A percentile compares a stretch with the other conserved stretches of the same genome.
These are phyloP conservation scores for Polytrichum formosum DNA, from an alignment of 225 moss, liverwort and hornwort species.

Conservation along the genomic window DNA sequence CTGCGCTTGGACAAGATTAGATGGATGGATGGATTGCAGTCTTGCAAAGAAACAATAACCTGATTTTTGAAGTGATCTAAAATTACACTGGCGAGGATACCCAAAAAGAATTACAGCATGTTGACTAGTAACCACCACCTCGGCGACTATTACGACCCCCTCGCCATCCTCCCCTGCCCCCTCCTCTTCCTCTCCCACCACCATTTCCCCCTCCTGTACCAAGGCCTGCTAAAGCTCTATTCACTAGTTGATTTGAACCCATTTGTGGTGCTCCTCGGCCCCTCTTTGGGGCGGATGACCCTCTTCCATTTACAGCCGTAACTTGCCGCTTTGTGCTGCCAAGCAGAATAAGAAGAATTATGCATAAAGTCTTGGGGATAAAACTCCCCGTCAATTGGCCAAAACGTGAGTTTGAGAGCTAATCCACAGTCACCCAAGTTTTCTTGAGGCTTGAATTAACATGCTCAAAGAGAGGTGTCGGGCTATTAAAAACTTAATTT, in stretches of 20 bases:
- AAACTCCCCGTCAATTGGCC: no score
- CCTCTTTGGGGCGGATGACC: slow-evolving; percentile 61
- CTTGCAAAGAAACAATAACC: slow-evolving; percentile 5
- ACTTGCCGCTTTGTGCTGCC: slow-evolving; percentile 69
- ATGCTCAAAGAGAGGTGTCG: no score
- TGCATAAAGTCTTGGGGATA: no score
- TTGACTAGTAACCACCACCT: slow-evolving; percentile 14
- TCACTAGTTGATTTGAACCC: slow-evolving; percentile 79
- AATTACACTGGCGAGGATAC: slow-evolving; percentile 4
- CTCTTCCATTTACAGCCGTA: slow-evolving; percentile 65
- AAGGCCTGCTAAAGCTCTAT: slow-evolving; percentile 91
- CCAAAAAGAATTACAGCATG: background rate
- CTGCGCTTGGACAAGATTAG: slow-evolving; percentile 13
- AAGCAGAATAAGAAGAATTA: background rate
- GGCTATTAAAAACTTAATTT: no score
- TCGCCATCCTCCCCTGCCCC: slow-evolving; percentile 68
- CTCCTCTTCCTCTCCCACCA: slow-evolving; percentile 64
- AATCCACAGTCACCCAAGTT: no score
- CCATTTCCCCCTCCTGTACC: slow-evolving; percentile 65
- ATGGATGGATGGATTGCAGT: slow-evolving; percentile 2
- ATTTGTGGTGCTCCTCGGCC: slow-evolving; percentile 60
- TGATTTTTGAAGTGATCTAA: slow-evolving; percentile 7
- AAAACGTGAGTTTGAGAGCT: no score
- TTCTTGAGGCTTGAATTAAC: no score
- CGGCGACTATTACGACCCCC: slow-evolving; percentile 40